phyloP scores from a whole-genome alignment of 805 yeast species.

The Lachancea dasiensis region DNA sequence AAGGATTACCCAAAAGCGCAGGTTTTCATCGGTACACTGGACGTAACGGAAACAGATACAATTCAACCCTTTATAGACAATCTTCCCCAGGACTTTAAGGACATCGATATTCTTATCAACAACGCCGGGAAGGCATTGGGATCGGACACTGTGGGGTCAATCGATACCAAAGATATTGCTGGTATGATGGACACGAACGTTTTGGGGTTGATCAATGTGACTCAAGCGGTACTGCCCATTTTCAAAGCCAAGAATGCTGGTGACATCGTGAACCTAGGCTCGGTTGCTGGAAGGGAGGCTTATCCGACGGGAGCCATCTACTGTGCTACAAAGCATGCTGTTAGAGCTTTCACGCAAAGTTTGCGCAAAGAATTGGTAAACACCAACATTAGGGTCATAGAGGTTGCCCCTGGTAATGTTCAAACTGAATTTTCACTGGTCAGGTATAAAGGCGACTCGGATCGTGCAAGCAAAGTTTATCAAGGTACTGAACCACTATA shows the following conservation, averaged over 20 bases:
- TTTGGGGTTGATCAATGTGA: constrained; percentile 72
- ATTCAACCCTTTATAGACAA: constrained; percentile 45
- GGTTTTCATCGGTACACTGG: constrained; percentile 45
- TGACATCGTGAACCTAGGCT: constrained; percentile 69
- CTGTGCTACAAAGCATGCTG: constrained; percentile 70
- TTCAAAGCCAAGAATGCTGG: constrained; percentile 67
- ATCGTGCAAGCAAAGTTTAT: constrained; percentile 50
- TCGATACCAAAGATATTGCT: constrained; percentile 56
- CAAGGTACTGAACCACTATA: constrained; percentile 49
- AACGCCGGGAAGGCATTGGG: constrained; percentile 84
- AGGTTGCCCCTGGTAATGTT: constrained; percentile 64
- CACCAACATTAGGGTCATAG: constrained; percentile 62
- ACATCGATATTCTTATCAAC: constrained; percentile 61
- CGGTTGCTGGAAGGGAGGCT: constrained; percentile 74
- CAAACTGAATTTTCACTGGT: constrained; percentile 61
- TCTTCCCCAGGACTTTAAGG: constrained; percentile 55
- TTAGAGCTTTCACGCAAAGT: constrained; percentile 63
- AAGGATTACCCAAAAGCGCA: constrained; percentile 42
- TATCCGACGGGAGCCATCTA: constrained; percentile 76
- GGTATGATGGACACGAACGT: constrained; percentile 86
- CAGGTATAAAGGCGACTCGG: constrained; percentile 52
- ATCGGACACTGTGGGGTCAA: constrained; percentile 64
- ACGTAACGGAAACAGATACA: constrained; percentile 48
- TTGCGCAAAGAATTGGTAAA: constrained; percentile 69
- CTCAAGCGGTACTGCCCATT: constrained; percentile 70